Conservation (phyloP, 208 protist genomes). For the Leishmania braziliensis region DNA sequence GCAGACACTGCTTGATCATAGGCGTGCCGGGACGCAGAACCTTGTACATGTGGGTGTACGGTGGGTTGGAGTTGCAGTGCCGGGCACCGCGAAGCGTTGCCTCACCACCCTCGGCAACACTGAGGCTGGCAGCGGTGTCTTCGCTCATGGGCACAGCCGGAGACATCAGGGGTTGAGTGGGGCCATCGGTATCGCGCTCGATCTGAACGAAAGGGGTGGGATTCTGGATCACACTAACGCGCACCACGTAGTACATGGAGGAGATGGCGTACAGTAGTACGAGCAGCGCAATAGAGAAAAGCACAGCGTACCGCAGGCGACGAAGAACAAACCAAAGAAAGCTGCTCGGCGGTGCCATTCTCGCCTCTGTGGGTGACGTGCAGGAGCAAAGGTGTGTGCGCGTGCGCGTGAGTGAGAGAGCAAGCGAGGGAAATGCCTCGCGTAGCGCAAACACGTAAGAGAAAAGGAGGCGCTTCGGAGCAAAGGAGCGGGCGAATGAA, state of each 20-base stretch:
- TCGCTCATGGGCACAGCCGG: background rate
- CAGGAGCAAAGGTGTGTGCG: too few relatives aligned
- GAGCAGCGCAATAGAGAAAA: conserved; percentile 19
- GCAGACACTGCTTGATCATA: conserved; percentile 18
- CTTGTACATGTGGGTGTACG: conserved; percentile 13
- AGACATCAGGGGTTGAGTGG: background rate
- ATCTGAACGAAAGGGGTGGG: background rate
- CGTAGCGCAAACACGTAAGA: too few relatives aligned
- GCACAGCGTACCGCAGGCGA: conserved; percentile 8
- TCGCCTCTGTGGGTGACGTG: background rate
- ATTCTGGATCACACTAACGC: conserved; percentile 21
- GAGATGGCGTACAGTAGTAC: conserved; percentile 8
- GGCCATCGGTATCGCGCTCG: too few relatives aligned
- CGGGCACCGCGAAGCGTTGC: background rate
- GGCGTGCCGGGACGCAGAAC: conserved; percentile 1
- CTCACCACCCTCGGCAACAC: background rate
- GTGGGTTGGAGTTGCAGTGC: background rate
- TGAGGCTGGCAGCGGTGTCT: background rate
- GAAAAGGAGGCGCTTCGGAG: too few relatives aligned
- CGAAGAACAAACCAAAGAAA: conserved; percentile 20
- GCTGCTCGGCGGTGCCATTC: background rate
- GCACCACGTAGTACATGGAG: conserved; percentile 31
- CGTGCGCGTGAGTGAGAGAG: background rate
- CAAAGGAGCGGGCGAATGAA: too few relatives aligned
- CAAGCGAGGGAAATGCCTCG: background rate